Evolutionary conservation across 2,329 filamentous ascomycete genomes (phyloP).

Genomic region (Fusarium succisae): DNA sequence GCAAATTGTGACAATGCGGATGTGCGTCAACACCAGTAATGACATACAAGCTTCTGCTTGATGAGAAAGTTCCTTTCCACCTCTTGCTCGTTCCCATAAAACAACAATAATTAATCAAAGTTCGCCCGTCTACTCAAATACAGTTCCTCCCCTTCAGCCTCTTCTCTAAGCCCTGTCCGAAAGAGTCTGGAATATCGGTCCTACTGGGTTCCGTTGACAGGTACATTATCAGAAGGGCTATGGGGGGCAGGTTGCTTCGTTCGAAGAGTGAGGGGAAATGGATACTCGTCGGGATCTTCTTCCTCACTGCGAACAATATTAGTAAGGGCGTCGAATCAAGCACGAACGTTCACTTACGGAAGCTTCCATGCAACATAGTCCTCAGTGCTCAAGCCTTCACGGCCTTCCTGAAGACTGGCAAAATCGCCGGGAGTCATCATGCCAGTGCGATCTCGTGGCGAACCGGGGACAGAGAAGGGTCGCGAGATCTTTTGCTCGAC

Average conservation of each 20-base stretch:
- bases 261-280: constrained; percentile 67
- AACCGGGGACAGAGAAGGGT: constrained; percentile 92
- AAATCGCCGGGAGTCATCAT: constrained; percentile 99
- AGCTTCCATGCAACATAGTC: constrained; percentile 99
- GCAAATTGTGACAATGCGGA: constrained; percentile 32
- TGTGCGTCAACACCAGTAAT: constrained; percentile 35
- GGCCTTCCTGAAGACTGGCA: constrained; percentile 92
- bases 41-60: constrained; percentile 32
- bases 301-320: constrained; percentile 72
- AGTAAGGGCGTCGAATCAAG: constrained; percentile 7
- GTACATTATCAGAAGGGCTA: constrained; percentile 38
- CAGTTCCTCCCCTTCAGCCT: constrained; percentile 13
- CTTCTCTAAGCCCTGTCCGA: neutral
- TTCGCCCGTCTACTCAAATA: constrained; percentile 21
- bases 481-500: constrained; percentile 95
- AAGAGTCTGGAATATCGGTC: constrained; percentile 1
- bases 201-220: constrained; percentile 41
- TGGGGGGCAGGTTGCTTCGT: constrained; percentile 55
- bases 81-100: constrained; percentile 1
- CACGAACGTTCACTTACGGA: constrained; percentile 73
- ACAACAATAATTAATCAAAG: constrained; percentile 31
- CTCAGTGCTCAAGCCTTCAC: constrained; percentile 92
- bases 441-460: constrained; percentile 86
- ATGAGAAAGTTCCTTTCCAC: neutral
- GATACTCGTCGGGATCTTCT: constrained; percentile 83